phyloP scores from a whole-genome alignment of 345 rosid species.

The Sisymbrium altissimum region DNA sequence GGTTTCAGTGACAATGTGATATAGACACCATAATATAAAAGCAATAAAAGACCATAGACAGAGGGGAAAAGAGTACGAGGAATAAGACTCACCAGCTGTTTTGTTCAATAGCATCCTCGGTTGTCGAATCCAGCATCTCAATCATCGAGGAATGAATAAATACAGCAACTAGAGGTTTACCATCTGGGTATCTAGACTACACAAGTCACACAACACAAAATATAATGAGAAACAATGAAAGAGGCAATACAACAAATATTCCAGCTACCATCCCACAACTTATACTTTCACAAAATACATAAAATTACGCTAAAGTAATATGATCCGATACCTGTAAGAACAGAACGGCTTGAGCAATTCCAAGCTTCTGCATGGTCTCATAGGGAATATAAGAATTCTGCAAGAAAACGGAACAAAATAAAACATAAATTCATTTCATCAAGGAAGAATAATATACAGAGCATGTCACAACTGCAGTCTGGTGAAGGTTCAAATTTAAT shows the following conservation, averaged over 20 bases:
- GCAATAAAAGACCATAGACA: neutral
- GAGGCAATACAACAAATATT: neutral
- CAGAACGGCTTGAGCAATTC: constrained; percentile 84
- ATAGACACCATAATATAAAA: neutral
- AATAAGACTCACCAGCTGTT: constrained; percentile 72
- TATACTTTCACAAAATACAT: constrained; percentile 12
- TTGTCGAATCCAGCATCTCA: constrained; percentile 84
- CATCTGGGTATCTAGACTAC: constrained; percentile 97
- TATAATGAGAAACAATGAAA: constrained; percentile 36
- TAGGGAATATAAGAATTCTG: constrained; percentile 84
- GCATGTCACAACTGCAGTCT: constrained; percentile 5
- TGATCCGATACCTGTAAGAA: constrained; percentile 74
- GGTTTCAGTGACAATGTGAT: constrained; percentile 17
- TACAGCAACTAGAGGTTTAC: constrained; percentile 62
- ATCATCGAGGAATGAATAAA: constrained; percentile 83
- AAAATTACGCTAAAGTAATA: neutral
- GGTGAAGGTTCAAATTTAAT: neutral
- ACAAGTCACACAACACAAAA: constrained; percentile 42
- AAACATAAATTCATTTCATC: constrained; percentile 2
- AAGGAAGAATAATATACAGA: constrained; percentile 8
- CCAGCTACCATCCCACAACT: neutral
- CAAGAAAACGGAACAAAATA: constrained; percentile 23
- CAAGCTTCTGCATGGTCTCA: constrained; percentile 79
- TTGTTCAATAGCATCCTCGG: constrained; percentile 83
- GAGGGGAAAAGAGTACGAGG: neutral